phyloP scores from a whole-genome alignment of 2,329 filamentous ascomycete species.

The Alternaria dauci region DNA sequence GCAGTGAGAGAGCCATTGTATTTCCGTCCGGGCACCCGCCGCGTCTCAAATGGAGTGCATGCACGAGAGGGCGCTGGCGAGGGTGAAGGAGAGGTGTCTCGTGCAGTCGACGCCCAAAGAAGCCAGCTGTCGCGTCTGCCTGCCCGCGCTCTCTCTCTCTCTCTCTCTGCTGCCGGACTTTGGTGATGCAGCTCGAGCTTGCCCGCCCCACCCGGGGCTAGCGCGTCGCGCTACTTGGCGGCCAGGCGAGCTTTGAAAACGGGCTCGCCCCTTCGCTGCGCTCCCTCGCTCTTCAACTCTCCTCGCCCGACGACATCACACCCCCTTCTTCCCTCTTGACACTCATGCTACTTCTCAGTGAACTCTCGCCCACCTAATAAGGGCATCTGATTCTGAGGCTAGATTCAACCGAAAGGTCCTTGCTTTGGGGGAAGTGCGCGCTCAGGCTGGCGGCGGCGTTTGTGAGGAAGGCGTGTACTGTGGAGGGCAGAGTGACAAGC shows the following conservation, averaged over 20 bases:
- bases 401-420: constrained; percentile 43
- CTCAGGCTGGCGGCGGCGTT: constrained; percentile 44
- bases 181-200: constrained; percentile 23
- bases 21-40: constrained; percentile 32
- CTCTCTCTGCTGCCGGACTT: constrained; percentile 1
- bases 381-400: constrained; percentile 50
- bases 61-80: constrained; percentile 9
- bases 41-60: constrained; percentile 39
- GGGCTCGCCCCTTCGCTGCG: constrained; percentile 32
- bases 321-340: constrained; percentile 42
- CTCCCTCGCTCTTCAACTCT: constrained; percentile 37
- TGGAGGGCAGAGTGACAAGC: constrained; percentile 45
- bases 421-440: constrained; percentile 44
- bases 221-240: constrained; percentile 31
- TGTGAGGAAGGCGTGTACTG: constrained; percentile 38
- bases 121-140: constrained; percentile 32
- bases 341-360: constrained; percentile 49
- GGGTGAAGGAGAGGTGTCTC: neutral
- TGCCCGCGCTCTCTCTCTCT: constrained; percentile 17
- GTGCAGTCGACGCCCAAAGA: constrained; percentile 11
- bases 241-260: constrained; percentile 30
- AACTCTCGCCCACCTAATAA: constrained; percentile 50
- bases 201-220: constrained; percentile 28
- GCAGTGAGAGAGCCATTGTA: constrained; percentile 56
- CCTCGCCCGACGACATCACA: constrained; percentile 25